A percentile compares a stretch with the other conserved stretches of the same genome.
Conservation (phyloP, 176 grass and related monocot genomes). For the Leersia perrieri region DNA sequence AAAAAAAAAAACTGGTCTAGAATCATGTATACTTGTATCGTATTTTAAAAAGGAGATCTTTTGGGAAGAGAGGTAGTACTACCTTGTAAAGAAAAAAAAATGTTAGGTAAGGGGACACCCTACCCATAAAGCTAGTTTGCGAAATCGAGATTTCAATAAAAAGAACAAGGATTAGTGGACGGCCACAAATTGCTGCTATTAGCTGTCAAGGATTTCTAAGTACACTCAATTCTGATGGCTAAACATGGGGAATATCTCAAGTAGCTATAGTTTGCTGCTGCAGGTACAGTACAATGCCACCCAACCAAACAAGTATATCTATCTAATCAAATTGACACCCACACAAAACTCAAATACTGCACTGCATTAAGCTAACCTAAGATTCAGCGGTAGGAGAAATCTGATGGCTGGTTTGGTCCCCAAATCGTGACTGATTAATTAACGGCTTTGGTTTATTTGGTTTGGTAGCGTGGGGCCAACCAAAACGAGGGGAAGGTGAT, state of each 20-base stretch:
- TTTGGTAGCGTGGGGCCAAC: slow-evolving; percentile 12
- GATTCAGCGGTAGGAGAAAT: neutral
- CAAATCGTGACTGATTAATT: neutral
- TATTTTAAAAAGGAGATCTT: too few relatives aligned
- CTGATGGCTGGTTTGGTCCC: neutral
- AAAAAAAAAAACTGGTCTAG: too few relatives aligned
- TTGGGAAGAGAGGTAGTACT: too few relatives aligned
- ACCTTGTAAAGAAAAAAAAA: too few relatives aligned
- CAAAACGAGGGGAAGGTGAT: slow-evolving; percentile 2
- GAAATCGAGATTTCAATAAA: too few relatives aligned
- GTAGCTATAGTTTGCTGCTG: neutral
- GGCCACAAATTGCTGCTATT: neutral
- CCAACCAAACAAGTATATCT: neutral
- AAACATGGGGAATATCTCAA: neutral
- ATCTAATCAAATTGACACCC: neutral
- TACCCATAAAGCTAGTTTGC: too few relatives aligned
- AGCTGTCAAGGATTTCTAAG: too few relatives aligned
- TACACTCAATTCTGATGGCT: neutral
- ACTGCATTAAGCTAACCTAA: neutral
- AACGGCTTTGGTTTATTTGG: slow-evolving; percentile 16
- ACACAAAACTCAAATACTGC: neutral
- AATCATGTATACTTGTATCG: too few relatives aligned
- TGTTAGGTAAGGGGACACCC: too few relatives aligned
- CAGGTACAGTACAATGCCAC: slow-evolving; percentile 1
- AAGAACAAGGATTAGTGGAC: neutral